A percentile compares a stretch with the other conserved stretches of the same genome.
Evolutionary conservation across 768 basidiomycete genomes (phyloP).

Genomic region (Termitomyces sp.): DNA sequence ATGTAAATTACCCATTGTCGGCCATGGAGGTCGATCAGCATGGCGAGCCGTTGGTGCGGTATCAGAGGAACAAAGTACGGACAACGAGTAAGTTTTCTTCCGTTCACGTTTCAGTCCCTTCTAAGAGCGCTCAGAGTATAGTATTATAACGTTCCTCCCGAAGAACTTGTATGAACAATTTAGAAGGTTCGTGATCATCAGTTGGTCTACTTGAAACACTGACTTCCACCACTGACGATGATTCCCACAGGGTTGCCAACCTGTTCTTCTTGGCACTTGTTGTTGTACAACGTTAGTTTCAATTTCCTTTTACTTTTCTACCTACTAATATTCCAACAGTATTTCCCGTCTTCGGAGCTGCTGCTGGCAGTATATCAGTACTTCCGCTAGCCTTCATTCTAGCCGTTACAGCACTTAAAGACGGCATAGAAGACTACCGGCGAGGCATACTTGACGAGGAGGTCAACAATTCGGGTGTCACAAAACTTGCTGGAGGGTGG

Average conservation of each 20-base stretch:
- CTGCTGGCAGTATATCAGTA: conserved; percentile 76
- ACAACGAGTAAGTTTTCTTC: conserved; percentile 72
- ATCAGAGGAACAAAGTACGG: conserved; percentile 89
- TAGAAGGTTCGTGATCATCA: conserved; percentile 53
- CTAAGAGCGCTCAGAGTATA: conserved; percentile 64
- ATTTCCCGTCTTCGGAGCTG: conserved; percentile 89
- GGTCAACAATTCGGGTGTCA: conserved; percentile 92
- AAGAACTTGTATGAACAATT: conserved; percentile 97
- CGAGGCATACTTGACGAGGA: conserved; percentile 84
- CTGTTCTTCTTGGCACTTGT: conserved; percentile 88
- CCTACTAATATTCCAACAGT: conserved; percentile 38
- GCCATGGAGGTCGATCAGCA: conserved; percentile 59
- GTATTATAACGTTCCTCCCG: conserved; percentile 84
- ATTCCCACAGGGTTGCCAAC: conserved; percentile 68
- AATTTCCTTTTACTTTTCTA: not conserved
- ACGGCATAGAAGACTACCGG: conserved; percentile 95
- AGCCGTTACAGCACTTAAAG: conserved; percentile 88
- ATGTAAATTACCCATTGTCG: conserved; percentile 72
- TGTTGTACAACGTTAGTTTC: conserved; percentile 64
- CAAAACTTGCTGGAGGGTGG: conserved; percentile 82
- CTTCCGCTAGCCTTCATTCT: conserved; percentile 88
- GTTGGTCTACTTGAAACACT: not conserved
- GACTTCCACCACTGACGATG: not conserved
- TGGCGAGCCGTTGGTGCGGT: conserved; percentile 79
- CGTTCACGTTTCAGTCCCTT: not conserved